Evolutionary conservation across 495 filamentous ascomycete genomes (phyloP), one percentile per base, ranked within the genome.

Genomic region (Delitschia confertaspora): DNA sequence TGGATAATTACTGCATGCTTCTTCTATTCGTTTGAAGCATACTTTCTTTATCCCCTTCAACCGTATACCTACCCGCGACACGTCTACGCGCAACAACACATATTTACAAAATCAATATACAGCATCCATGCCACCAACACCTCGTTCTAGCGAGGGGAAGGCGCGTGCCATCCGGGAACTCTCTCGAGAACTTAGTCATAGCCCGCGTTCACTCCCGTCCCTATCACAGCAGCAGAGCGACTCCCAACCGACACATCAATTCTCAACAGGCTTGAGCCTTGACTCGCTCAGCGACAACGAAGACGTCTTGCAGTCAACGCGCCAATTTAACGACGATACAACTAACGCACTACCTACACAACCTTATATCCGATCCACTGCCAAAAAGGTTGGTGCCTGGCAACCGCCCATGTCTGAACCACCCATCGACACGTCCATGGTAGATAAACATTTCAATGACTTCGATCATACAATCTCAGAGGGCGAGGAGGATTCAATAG

Each of bases 401-500:
- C 37, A 55, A 16, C 25, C 36, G 19, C 52, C 33, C 1, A 26
- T 26, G 13, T 39, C 56, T 5, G 50, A 59, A 20, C 30, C 17
- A 5, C 45, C 24, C 9, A 37, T 43, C 20, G 40, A 53, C 35
- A 61, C 56, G 1, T 59, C 56, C 3, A 51, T 55, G 29, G 42
- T 61, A 13, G 35, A 47, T 20, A 59, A 50, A 26, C 37, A 50
- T 10, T 61, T 61, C 29, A 19, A 14, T 11, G 56, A 59, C 30
- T 61, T 61, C 53, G 45, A 51, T 21, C 33, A 51, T 21, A 48
- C 41, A 29, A 18, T 31, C 6, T 46, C 40, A 6, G 56, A 61
- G 10, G 61, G 60, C 2, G 41, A 54, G 20, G 44, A 43, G 13
- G 43, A 56, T 42, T 61, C 58, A 20, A 60, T 66, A 37, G 64